Conservation (phyloP, 371 early-diverging fungal genomes). For the Mucor plumbeus region DNA sequence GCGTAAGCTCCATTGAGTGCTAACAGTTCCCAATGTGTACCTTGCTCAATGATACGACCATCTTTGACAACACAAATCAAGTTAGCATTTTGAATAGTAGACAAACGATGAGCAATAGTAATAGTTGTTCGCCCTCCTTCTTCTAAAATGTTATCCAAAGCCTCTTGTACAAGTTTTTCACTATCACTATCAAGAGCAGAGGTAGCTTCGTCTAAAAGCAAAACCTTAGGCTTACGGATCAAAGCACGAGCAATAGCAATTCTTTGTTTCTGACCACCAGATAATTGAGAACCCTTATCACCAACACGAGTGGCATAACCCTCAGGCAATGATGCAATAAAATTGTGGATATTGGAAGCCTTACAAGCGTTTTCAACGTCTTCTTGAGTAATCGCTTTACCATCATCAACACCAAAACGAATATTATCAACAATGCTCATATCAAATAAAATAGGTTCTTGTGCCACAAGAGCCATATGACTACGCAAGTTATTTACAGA, state of each 20-base stretch:
- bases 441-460: conserved; percentile 87
- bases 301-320: conserved; percentile 84
- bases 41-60: conserved; percentile 80
- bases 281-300: conserved; percentile 73
- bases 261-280: conserved; percentile 80
- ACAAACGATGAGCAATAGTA: conserved; percentile 75
- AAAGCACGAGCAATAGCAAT: conserved; percentile 74
- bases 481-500: conserved; percentile 66
- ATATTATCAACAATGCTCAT: conserved; percentile 84
- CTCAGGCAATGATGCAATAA: conserved; percentile 66
- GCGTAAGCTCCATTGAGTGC: conserved; percentile 39
- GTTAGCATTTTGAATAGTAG: conserved; percentile 79
- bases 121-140: conserved; percentile 68
- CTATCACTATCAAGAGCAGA: conserved; percentile 88
- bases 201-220: conserved; percentile 97
- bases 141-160: conserved; percentile 75
- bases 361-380: conserved; percentile 67
- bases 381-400: conserved; percentile 47
- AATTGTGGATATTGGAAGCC: conserved; percentile 80
- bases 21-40: conserved; percentile 78
- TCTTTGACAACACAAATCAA: conserved; percentile 21
- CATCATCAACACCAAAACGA: conserved; percentile 62
- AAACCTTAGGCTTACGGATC: conserved; percentile 84
- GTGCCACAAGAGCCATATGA: conserved; percentile 83
- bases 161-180: conserved; percentile 89